Evolutionary conservation across 164 flowering plant species (phyloP).

Genomic region (Buxus sempervirens): DNA sequence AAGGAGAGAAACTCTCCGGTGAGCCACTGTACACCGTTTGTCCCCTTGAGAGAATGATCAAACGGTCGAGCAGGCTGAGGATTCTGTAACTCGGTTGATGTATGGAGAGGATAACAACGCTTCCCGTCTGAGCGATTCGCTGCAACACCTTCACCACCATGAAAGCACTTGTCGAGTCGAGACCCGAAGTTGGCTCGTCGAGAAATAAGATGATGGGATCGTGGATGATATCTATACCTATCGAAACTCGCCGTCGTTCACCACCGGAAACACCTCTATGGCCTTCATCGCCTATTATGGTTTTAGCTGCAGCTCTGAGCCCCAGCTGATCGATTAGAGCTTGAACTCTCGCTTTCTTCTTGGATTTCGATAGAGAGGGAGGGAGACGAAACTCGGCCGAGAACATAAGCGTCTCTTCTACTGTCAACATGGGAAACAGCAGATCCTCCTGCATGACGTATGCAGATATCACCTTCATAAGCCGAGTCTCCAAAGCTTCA

Average conservation of each 20-base stretch:
- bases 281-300: slow-evolving; percentile 68
- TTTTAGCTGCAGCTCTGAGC: slow-evolving; percentile 47
- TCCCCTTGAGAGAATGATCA: slow-evolving; percentile 75
- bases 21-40: slow-evolving; percentile 71
- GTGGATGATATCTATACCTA: slow-evolving; percentile 64
- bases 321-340: slow-evolving; percentile 63
- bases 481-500: slow-evolving; percentile 36
- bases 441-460: slow-evolving; percentile 74
- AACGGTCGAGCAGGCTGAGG: slow-evolving; percentile 52
- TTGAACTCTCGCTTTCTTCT: slow-evolving; percentile 53
- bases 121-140: slow-evolving; percentile 58
- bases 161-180: slow-evolving; percentile 64
- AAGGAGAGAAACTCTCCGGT: slow-evolving; percentile 44
- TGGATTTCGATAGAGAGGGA: slow-evolving; percentile 43
- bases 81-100: slow-evolving; percentile 67
- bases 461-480: slow-evolving; percentile 43
- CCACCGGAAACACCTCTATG: slow-evolving; percentile 74
- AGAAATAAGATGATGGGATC: slow-evolving; percentile 60
- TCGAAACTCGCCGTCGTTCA: slow-evolving; percentile 57
- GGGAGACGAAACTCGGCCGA: slow-evolving; percentile 65
- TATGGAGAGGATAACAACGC: slow-evolving; percentile 57
- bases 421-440: slow-evolving; percentile 59
- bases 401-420: slow-evolving; percentile 63
- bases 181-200: slow-evolving; percentile 69
- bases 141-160: slow-evolving; percentile 70